Evolutionary conservation across 768 basidiomycete species (phyloP).

Genomic region (Rickenella mellea): DNA sequence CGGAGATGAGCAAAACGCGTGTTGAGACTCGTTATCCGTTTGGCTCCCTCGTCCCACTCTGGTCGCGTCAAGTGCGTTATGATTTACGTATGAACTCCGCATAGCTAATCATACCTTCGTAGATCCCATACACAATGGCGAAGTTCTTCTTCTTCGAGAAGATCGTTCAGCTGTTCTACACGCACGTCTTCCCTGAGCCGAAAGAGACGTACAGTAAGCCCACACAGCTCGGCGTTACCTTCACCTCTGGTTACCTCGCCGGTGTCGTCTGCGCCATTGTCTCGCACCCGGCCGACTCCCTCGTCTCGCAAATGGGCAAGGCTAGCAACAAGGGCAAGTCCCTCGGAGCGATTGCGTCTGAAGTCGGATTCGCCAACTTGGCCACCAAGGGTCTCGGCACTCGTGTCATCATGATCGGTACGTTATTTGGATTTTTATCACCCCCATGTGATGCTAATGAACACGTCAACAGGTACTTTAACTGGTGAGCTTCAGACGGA

Average conservation of each 20-base stretch:
- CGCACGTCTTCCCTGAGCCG: constrained; percentile 72
- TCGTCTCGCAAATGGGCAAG: constrained; percentile 93
- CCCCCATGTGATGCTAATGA: constrained; percentile 9
- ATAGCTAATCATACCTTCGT: constrained; percentile 7
- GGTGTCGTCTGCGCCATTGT: constrained; percentile 95
- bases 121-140: constrained; percentile 99
- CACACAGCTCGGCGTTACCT: constrained; percentile 84
- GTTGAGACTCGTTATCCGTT: constrained; percentile 76
- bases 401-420: constrained; percentile 78
- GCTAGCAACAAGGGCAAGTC: constrained; percentile 75
- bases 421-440: no score
- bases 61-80: constrained; percentile 69
- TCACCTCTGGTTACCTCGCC: constrained; percentile 86
- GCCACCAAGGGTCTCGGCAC: constrained; percentile 84
- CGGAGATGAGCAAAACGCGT: constrained; percentile 59
- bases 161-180: constrained; percentile 82
- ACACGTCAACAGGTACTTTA: constrained; percentile 19
- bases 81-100: background rate
- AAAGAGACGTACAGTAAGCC: constrained; percentile 72
- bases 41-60: constrained; percentile 76
- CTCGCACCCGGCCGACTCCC: constrained; percentile 91
- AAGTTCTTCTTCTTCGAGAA: constrained; percentile 96
- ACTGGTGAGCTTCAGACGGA: constrained; percentile 24
- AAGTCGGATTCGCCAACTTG: constrained; percentile 55
- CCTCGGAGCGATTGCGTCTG: constrained; percentile 57